Percentiles rank a stretch among this genome's conserved stretches.
phyloP scores from a whole-genome alignment of 139 green algal species.

The Astrephomene gubernaculifera region DNA sequence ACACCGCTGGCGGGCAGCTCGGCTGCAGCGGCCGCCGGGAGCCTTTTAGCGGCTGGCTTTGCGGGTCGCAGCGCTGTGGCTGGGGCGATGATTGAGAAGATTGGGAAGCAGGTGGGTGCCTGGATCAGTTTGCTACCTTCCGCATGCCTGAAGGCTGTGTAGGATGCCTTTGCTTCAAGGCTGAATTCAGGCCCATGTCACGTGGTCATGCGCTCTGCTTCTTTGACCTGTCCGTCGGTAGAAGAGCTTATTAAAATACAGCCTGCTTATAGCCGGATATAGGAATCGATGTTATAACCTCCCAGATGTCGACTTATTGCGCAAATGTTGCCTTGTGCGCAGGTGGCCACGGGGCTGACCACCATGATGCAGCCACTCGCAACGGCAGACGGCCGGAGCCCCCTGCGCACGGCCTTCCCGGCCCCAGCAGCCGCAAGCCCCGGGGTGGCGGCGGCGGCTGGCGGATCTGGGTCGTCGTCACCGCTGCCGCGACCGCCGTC shows the following conservation, averaged over 20 bases:
- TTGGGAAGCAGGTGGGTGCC: constrained; percentile 41
- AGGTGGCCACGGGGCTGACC: constrained; percentile 22
- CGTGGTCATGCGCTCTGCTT: too few relatives aligned
- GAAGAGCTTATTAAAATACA: too few relatives aligned
- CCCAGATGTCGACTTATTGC: not conserved
- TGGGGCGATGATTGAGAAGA: constrained; percentile 29
- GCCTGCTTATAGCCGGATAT: too few relatives aligned
- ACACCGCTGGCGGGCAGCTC: not conserved
- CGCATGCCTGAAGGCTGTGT: too few relatives aligned
- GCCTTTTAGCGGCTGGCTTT: not conserved
- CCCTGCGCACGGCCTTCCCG: not conserved
- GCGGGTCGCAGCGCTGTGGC: not conserved
- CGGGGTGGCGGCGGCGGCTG: not conserved
- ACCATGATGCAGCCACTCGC: constrained; percentile 32
- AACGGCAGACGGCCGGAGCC: constrained; percentile 1
- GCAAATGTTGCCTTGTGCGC: not conserved
- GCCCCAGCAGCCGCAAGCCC: not conserved
- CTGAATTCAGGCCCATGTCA: too few relatives aligned
- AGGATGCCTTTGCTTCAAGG: too few relatives aligned
- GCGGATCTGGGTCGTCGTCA: not conserved
- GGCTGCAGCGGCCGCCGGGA: not conserved
- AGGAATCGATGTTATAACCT: too few relatives aligned
- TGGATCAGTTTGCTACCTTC: too few relatives aligned
- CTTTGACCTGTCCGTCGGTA: too few relatives aligned
- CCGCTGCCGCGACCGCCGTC: not conserved